These are phyloP conservation scores for Aspergillus sp. DNA, from an alignment of 2,329 filamentous ascomycete genomes.

Conservation along the genomic window DNA sequence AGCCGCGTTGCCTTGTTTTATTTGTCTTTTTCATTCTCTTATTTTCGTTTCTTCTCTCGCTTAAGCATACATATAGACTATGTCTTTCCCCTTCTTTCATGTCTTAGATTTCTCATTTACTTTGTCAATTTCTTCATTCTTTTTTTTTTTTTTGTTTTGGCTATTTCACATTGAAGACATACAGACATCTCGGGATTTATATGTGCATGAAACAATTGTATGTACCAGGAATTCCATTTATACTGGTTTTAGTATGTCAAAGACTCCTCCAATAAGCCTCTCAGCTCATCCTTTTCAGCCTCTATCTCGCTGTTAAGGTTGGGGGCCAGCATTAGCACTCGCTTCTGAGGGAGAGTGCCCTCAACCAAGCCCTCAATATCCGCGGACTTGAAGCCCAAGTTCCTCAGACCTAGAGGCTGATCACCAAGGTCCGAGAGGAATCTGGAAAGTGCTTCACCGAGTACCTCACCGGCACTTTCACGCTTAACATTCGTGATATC, in stretches of 20 bases:
- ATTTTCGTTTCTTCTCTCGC: background rate
- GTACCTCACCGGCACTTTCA: slow-evolving; percentile 84
- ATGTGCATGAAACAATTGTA: background rate
- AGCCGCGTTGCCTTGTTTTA: background rate
- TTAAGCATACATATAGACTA: background rate
- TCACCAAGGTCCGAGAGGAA: slow-evolving; percentile 85
- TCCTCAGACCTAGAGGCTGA: slow-evolving; percentile 82
- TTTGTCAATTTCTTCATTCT: background rate
- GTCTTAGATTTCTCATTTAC: background rate
- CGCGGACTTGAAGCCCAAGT: slow-evolving; percentile 72
- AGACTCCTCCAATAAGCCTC: slow-evolving; percentile 65
- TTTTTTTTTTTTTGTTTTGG: background rate
- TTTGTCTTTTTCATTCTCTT: background rate
- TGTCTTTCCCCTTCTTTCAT: background rate
- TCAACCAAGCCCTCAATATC: slow-evolving; percentile 85
- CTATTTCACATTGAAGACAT: background rate
- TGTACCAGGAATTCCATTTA: background rate
- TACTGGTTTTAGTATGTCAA: slow-evolving; percentile 49
- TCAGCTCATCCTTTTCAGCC: slow-evolving; percentile 70
- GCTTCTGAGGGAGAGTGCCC: slow-evolving; percentile 86
- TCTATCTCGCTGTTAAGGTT: slow-evolving; percentile 70
- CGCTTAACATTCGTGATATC: slow-evolving; percentile 84
- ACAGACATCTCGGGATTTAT: background rate
- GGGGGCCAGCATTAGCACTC: slow-evolving; percentile 89
- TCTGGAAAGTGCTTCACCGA: slow-evolving; percentile 76